A percentile compares a stretch with the other conserved stretches of the same genome.
Evolutionary conservation across 257 asterid species (phyloP).

Genomic region (Pogostemon cablin): DNA sequence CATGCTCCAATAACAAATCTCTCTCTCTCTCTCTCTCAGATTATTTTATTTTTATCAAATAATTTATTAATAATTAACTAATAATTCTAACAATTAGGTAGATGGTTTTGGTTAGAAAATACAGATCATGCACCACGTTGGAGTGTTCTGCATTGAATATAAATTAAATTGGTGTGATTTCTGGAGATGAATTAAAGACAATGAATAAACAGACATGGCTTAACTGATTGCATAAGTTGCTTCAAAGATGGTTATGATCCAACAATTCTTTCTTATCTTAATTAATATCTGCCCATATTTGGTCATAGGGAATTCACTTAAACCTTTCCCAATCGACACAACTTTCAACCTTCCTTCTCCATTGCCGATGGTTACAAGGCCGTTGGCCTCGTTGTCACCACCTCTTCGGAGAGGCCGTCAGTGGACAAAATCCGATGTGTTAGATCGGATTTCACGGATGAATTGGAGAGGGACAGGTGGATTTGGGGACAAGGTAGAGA

Average conservation of each 20-base stretch:
- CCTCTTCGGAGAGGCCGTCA: constrained; percentile 67
- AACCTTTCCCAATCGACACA: constrained; percentile 58
- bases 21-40: too few species aligned
- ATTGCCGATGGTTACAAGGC: constrained; percentile 70
- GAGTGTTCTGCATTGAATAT: neutral
- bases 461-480: constrained; percentile 51
- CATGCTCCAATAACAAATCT: too few species aligned
- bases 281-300: neutral
- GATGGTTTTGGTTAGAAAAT: constrained; percentile 25
- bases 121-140: neutral
- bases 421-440: constrained; percentile 67
- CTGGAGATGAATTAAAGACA: too few species aligned
- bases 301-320: constrained; percentile 48
- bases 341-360: constrained; percentile 69
- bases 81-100: neutral
- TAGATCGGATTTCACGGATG: constrained; percentile 65
- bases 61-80: too few species aligned
- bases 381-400: constrained; percentile 68
- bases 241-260: constrained; percentile 17
- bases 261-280: constrained; percentile 21
- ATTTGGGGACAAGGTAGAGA: constrained; percentile 60
- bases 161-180: neutral
- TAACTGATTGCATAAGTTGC: neutral
- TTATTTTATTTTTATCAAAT: too few species aligned
- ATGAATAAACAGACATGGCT: too few species aligned